Evolutionary conservation across 129 eudicot species (phyloP), one percentile per base, ranked within the genome.

Genomic region (Tagetes patula): DNA sequence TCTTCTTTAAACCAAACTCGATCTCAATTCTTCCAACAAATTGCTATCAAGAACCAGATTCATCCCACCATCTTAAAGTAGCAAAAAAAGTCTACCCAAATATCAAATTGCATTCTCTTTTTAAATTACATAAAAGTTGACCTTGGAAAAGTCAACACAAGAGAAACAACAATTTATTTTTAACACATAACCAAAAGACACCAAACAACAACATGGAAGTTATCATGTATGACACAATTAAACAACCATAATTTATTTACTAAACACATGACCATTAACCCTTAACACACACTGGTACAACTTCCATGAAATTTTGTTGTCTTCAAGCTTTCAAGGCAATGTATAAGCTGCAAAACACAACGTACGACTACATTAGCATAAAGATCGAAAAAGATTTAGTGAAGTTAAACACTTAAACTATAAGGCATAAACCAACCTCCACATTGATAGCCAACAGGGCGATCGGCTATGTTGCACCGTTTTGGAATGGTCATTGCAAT

Each of bases 361-460:
- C 37, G 31, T 13, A 49, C 32, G 65, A 67, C 40, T 0, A 75
- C 11, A 37, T 72, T 33, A 72, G 33, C 40, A 10, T 31, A 50
- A 71, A 31, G 40, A 13, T 6, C 42, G 45, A 58, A 66, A 8
- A 31, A 14, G 30, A 41, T 3, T 6, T 14, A 10, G n/a, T 20
- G 37, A 59, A 69, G 64, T 0, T 6, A 27, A 8, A 67, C 27
- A 20, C 27, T 20, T 20, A 20, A 20, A 20, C 27, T 20, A 20
- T 20, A 20, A 20, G 27, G 27, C 0, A 20, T 20, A 33, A 41
- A 71, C 84, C 2, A 62, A 92, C 98, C 79, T 76, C 98, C 98
- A 73, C 98, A 92, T 55, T 87, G 81, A 75, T 89, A 92, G 40
- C 98, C 98, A 72, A 92, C 74, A 2, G 98, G 98, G 63, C 98